A percentile compares a stretch with the other conserved stretches of the same genome.
These are phyloP conservation scores for Umbelopsis sp. DNA, from an alignment of 371 early-diverging fungal species.

Conservation along the genomic window DNA sequence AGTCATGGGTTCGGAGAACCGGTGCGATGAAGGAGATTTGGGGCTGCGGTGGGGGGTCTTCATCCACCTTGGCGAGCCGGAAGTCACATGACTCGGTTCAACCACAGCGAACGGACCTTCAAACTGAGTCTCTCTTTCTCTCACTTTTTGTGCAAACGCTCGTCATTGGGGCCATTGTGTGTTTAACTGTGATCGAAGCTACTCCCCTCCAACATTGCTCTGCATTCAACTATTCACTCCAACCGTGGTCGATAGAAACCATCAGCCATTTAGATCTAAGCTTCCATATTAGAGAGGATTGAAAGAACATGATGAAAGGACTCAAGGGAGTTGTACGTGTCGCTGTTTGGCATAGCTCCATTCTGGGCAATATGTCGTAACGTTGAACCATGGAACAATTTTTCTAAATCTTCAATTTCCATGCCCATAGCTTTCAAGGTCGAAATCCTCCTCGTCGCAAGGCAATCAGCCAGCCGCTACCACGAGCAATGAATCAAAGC, in stretches of 20 bases:
- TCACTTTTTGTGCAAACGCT: slow-evolving; percentile 6
- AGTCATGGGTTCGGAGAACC: too few relatives aligned
- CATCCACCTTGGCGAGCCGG: too few relatives aligned
- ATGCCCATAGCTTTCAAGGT: slow-evolving; percentile 40
- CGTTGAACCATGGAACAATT: too few relatives aligned
- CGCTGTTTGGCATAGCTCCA: neutral
- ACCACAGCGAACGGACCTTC: neutral
- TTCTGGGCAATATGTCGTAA: too few relatives aligned
- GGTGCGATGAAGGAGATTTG: too few relatives aligned
- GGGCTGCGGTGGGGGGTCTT: too few relatives aligned
- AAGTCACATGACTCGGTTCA: neutral
- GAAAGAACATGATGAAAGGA: slow-evolving; percentile 44
- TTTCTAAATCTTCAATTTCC: neutral
- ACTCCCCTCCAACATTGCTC: neutral
- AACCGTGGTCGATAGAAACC: neutral
- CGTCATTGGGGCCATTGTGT: slow-evolving; percentile 12
- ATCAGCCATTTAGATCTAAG: neutral
- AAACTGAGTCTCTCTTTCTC: slow-evolving; percentile 5
- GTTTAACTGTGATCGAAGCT: neutral
- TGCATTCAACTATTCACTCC: neutral
- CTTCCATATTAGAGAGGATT: slow-evolving; percentile 1
- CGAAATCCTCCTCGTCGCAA: slow-evolving; percentile 29
- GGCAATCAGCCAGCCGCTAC: slow-evolving; percentile 17
- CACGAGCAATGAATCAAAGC: slow-evolving; percentile 15
- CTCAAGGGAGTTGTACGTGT: slow-evolving; percentile 48